Percentiles rank a stretch among this genome's conserved stretches.
Conservation (phyloP, 768 basidiomycete species). For the Boletus pseudo-olivaceus region DNA sequence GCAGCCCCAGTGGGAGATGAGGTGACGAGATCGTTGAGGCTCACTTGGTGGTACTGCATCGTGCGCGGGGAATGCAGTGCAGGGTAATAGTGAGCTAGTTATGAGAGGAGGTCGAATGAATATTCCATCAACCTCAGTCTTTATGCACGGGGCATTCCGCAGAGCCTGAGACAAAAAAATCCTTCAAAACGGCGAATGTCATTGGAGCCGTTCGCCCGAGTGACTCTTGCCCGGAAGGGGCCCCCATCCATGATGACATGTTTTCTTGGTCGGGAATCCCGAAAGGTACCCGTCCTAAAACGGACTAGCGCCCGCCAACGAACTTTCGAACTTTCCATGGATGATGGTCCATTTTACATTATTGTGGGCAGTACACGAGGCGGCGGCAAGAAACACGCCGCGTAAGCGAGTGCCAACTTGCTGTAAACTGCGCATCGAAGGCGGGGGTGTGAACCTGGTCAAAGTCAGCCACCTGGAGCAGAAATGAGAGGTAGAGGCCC, state of each 20-base stretch:
- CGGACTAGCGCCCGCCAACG: constrained; percentile 6
- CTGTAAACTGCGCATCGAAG: constrained; percentile 15
- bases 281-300: constrained; percentile 2
- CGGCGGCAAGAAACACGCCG: not conserved
- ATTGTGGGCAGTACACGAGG: not conserved
- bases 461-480: not conserved
- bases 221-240: constrained; percentile 16
- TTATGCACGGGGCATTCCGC: constrained; percentile 14
- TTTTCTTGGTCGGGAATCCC: not conserved
- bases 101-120: not conserved
- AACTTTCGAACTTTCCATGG: not conserved
- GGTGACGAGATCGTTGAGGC: constrained; percentile 18
- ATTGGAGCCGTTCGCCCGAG: constrained; percentile 8
- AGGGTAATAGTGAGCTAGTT: not conserved
- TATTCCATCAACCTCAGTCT: not conserved
- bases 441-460: not conserved
- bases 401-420: constrained; percentile 11
- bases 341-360: not conserved
- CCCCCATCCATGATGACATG: not conserved
- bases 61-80: constrained; percentile 2
- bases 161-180: not conserved
- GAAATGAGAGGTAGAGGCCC: not conserved
- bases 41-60: constrained; percentile 15
- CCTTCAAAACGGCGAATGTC: not conserved
- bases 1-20: constrained; percentile 10